phyloP scores from a whole-genome alignment of 1,284 basidiomycete species.

The Amylostereum areolatum region DNA sequence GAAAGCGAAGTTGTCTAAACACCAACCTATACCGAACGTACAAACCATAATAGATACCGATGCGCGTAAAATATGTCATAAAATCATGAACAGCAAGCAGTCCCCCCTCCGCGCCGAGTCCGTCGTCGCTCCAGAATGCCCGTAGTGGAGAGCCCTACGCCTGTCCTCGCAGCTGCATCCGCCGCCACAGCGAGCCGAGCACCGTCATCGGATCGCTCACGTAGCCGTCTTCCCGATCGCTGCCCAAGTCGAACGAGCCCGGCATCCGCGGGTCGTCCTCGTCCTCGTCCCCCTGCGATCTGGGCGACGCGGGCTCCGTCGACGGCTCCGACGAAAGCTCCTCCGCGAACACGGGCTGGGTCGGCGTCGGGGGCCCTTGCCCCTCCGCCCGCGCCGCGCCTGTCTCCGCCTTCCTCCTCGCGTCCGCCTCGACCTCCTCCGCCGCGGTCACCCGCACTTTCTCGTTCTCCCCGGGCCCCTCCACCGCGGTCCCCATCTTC shows the following conservation, averaged over 20 bases:
- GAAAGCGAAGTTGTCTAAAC: too few relatives aligned
- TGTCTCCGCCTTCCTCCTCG: neutral
- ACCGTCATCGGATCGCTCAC: neutral
- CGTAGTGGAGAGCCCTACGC: neutral
- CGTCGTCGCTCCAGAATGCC: too few relatives aligned
- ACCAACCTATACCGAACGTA: too few relatives aligned
- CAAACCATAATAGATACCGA: too few relatives aligned
- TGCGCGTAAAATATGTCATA: too few relatives aligned
- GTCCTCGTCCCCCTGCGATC: slow-evolving; percentile 17
- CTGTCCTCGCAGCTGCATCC: slow-evolving; percentile 1
- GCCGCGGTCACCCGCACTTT: slow-evolving; percentile 14
- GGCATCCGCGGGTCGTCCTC: slow-evolving; percentile 38
- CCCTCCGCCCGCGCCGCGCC: neutral
- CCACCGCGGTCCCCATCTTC: slow-evolving; percentile 8
- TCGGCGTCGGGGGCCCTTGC: neutral
- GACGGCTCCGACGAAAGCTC: neutral
- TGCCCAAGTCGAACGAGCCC: slow-evolving; percentile 35
- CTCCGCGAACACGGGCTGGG: neutral
- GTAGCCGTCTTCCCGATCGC: neutral
- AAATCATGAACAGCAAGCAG: too few relatives aligned
- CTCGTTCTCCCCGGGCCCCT: slow-evolving; percentile 15
- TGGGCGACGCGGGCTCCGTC: neutral
- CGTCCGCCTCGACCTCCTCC: slow-evolving; percentile 23
- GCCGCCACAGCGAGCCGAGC: slow-evolving; percentile 4
- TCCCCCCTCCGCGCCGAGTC: too few relatives aligned